Conservation (phyloP, 257 asterid species). For the Coffea canephora region DNA sequence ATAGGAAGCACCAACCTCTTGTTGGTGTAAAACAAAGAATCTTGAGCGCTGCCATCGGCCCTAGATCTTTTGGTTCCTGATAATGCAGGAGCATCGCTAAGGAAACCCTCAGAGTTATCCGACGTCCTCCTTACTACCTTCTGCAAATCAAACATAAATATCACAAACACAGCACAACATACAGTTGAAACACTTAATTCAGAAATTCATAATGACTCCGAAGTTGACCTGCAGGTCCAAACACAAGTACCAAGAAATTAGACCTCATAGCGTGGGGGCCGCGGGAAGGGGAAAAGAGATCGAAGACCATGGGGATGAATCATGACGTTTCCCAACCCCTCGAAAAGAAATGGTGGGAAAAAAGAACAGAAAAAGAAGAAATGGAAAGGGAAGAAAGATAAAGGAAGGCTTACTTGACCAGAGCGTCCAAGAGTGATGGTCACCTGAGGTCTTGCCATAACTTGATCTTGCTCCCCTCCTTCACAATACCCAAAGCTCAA, state of each 20-base stretch:
- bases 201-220: neutral
- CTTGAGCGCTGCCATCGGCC: constrained; percentile 27
- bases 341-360: constrained; percentile 2
- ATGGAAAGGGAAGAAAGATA: neutral
- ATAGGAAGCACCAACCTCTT: constrained; percentile 31
- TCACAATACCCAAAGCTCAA: neutral
- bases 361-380: neutral
- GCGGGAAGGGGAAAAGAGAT: neutral
- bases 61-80: constrained; percentile 46
- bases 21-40: constrained; percentile 14
- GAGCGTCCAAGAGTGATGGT: constrained; percentile 67
- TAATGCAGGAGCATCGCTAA: constrained; percentile 20
- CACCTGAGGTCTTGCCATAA: constrained; percentile 51
- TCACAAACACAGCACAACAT: neutral
- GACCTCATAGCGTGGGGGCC: neutral
- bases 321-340: neutral
- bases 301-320: neutral
- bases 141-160: constrained; percentile 26
- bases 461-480: neutral
- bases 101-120: constrained; percentile 24
- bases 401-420: constrained; percentile 48
- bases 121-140: constrained; percentile 52
- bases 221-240: neutral
- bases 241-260: neutral
- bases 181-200: neutral